These are phyloP conservation scores for Podospora comata DNA, from an alignment of 495 filamentous ascomycete species.

Conservation along the genomic window DNA sequence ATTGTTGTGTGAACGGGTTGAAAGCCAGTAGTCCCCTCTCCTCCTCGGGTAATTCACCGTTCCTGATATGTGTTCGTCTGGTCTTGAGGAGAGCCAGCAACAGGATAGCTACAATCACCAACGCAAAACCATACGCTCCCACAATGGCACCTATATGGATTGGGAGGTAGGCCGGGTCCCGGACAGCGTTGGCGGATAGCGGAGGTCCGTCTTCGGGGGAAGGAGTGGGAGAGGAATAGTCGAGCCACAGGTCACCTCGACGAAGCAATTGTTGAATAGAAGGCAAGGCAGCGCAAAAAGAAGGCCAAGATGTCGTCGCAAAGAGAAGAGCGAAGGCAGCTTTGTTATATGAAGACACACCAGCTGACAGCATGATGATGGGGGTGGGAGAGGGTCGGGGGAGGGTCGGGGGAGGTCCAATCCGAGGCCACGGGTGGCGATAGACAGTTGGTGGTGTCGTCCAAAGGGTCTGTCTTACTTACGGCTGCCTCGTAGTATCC, in stretches of 20 bases:
- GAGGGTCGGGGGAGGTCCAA: constrained; percentile 1
- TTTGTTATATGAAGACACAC: constrained; percentile 26
- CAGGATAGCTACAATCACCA: constrained; percentile 62
- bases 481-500: constrained; percentile 38
- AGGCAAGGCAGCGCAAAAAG: constrained; percentile 29
- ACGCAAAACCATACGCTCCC: constrained; percentile 71
- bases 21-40: constrained; percentile 20
- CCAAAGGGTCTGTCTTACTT: constrained; percentile 17
- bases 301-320: constrained; percentile 34
- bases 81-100: constrained; percentile 54
- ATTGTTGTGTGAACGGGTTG: constrained; percentile 32
- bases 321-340: constrained; percentile 33
- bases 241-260: constrained; percentile 48
- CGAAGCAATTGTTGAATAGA: constrained; percentile 28
- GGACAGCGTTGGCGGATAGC: constrained; percentile 49
- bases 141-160: constrained; percentile 75
- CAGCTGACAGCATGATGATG: constrained; percentile 35
- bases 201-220: constrained; percentile 57
- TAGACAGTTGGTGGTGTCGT: constrained; percentile 12
- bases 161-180: constrained; percentile 62
- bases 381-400: constrained; percentile 8
- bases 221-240: constrained; percentile 52
- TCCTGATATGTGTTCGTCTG: constrained; percentile 40
- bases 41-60: constrained; percentile 29
- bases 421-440: constrained; percentile 18